Evolutionary conservation across 345 rosid species (phyloP).

Genomic region (Syzygium jambos): DNA sequence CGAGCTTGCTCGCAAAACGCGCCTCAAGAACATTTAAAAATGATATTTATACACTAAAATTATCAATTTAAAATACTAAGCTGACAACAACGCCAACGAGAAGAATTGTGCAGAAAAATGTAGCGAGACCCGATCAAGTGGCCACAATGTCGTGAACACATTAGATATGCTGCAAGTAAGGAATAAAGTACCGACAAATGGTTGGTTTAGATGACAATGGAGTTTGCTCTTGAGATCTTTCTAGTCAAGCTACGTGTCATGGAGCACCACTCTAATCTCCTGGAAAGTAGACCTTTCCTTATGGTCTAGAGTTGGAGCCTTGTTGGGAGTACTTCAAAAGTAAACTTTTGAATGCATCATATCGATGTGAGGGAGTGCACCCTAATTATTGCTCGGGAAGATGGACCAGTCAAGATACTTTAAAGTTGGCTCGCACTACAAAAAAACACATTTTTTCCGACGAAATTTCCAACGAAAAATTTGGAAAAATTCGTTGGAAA

Average conservation of each 20-base stretch:
- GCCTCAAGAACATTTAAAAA: background rate
- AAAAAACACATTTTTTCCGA: no score
- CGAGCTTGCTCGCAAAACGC: background rate
- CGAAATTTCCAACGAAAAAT: no score
- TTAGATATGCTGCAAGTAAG: background rate
- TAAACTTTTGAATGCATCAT: background rate
- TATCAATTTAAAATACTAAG: background rate
- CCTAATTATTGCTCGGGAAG: background rate
- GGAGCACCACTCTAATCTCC: background rate
- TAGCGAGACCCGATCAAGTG: background rate
- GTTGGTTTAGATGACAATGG: background rate
- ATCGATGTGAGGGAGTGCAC: background rate
- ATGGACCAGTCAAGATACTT: background rate
- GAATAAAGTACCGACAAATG: background rate
- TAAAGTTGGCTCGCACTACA: background rate
- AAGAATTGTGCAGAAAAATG: background rate
- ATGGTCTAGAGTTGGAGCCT: background rate
- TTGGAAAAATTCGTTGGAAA: no score
- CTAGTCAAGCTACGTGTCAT: background rate
- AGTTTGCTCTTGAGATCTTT: background rate
- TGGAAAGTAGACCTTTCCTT: background rate
- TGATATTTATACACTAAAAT: background rate
- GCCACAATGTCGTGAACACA: background rate
- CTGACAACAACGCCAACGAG: background rate
- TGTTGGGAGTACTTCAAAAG: background rate